Base-by-base conservation (phyloP, 164 flowering plant genomes). In the Magnolia changhungtana region DNA sequence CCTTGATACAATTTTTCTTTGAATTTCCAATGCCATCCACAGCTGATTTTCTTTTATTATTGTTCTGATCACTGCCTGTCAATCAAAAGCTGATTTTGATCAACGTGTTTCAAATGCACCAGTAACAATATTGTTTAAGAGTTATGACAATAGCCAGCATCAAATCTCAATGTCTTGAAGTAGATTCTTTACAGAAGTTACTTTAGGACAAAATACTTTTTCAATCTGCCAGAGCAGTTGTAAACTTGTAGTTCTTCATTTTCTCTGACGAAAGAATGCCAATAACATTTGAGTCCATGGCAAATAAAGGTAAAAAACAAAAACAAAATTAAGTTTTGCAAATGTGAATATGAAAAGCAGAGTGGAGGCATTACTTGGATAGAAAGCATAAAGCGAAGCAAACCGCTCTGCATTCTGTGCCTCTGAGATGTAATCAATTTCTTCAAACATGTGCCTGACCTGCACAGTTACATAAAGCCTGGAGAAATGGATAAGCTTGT, bases 401-500 rank as follows among this genome's bases (percentile, higher is more conserved):
- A 96, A 96, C 72, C 95, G 96, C 77, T 96, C 98, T 69, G 99
- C 97, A 92, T 96, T 96, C 81, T 90, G 88, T 37, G 89, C 99
- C 86, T 96, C 99, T 73, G 84, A 79, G 52, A 96, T 79, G 79
- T 96, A 96, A 82, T 96, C 98, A 79, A 96, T 96, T 81, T 96
- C 99, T 82, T 93, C 95, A 86, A 96, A 96, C 99, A 96, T 93
- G 83, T 96, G 98, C 78, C 99, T 91, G n/a, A 96, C 98, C 99
- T 96, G 91, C 82, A 66, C 84, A 85, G 78, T 76, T 71, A 87
- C 72, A 45, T 20, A 75, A 83, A 73, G 73, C 76, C 78, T 80
- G 72, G 76, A 80, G 64, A 78, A 67, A 78, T 85, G 78, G 75
- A 80, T 82, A 79, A 83, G 81, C 21, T 76, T 64, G 75, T 59